phyloP scores from a whole-genome alignment of 75 land plant genomes.

The Pinus albicaulis region DNA sequence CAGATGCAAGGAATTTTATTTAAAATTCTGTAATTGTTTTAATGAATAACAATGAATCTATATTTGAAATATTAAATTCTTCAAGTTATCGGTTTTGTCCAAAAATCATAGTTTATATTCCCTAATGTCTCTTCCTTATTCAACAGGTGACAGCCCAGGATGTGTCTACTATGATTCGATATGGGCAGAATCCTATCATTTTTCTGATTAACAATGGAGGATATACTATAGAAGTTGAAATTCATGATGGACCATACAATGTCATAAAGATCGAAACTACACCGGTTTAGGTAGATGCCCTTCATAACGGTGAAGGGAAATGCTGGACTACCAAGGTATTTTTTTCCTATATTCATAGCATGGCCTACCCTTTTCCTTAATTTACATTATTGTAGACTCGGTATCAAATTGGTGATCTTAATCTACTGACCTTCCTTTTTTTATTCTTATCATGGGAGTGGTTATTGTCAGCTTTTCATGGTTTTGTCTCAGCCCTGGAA shows the following conservation, averaged over 20 bases:
- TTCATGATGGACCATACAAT: slow-evolving; percentile 58
- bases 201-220: slow-evolving; percentile 57
- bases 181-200: slow-evolving; percentile 31
- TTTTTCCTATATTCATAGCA: neutral
- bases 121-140: no score
- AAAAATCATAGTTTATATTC: neutral
- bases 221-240: slow-evolving; percentile 48
- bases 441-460: neutral
- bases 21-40: neutral
- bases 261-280: slow-evolving; percentile 54
- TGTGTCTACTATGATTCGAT: slow-evolving; percentile 44
- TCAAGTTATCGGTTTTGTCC: no score
- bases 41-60: no score
- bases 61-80: no score
- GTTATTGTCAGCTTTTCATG: neutral
- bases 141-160: slow-evolving; percentile 45
- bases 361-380: no score
- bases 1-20: slow-evolving; percentile 1
- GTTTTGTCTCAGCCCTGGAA: no score
- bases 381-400: no score
- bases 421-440: neutral
- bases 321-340: slow-evolving; percentile 48
- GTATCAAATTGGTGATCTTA: no score
- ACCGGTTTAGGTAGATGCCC: slow-evolving; percentile 35
- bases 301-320: slow-evolving; percentile 41